phyloP scores from a whole-genome alignment of 768 basidiomycete genomes.

The Sporobolomyces pararoseus region DNA sequence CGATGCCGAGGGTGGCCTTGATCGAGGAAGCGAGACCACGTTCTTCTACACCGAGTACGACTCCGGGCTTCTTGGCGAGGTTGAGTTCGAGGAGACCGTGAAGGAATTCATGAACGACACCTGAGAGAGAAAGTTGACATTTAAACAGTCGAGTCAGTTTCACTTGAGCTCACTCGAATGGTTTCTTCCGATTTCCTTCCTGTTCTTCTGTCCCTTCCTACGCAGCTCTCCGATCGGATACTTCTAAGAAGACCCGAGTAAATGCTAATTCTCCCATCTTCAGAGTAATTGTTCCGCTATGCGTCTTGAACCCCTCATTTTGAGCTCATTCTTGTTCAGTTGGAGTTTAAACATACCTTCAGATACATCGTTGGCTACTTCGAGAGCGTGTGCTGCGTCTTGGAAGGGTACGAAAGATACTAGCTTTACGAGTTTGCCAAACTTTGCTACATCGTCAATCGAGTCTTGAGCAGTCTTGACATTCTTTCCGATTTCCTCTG shows the following conservation, averaged over 20 bases:
- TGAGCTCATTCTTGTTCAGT: too few relatives aligned
- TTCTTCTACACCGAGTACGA: slow-evolving; percentile 77
- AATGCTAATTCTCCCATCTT: too few relatives aligned
- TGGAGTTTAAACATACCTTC: slow-evolving; percentile 63
- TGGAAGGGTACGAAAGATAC: slow-evolving; percentile 91
- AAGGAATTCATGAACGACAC: slow-evolving; percentile 77
- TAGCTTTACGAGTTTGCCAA: slow-evolving; percentile 85
- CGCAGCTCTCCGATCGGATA: too few relatives aligned
- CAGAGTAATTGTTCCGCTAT: too few relatives aligned
- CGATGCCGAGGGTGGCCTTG: slow-evolving; percentile 64
- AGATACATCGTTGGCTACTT: slow-evolving; percentile 92
- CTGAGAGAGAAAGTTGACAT: slow-evolving; percentile 52
- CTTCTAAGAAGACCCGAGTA: too few relatives aligned
- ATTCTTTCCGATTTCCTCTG: slow-evolving; percentile 80
- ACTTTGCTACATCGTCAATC: slow-evolving; percentile 78
- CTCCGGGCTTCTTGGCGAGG: slow-evolving; percentile 61
- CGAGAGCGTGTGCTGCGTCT: slow-evolving; percentile 55
- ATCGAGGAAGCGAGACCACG: slow-evolving; percentile 69
- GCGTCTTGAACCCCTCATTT: too few relatives aligned
- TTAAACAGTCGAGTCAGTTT: background rate
- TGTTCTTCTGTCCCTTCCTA: too few relatives aligned
- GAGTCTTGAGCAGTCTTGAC: slow-evolving; percentile 76
- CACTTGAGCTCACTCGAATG: background rate
- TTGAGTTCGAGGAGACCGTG: slow-evolving; percentile 81
- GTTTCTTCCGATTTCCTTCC: background rate